Conservation (phyloP, 2,329 filamentous ascomycete genomes). For the Xylariales sp. region DNA sequence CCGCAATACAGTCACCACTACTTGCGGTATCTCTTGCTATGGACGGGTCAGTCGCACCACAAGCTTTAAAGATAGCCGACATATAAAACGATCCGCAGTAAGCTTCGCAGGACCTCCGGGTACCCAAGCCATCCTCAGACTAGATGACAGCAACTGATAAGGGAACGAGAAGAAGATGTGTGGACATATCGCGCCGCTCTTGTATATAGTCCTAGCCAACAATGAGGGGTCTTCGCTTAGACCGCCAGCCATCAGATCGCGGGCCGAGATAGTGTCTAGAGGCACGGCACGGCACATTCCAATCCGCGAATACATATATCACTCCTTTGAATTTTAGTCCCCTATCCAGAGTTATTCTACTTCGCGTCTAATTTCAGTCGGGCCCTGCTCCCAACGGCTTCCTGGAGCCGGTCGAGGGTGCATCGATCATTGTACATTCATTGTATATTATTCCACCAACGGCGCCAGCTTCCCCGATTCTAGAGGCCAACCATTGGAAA, state of each 20-base stretch:
- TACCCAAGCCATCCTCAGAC: background rate
- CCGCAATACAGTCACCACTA: background rate
- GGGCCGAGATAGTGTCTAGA: background rate
- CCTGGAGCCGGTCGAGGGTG: background rate
- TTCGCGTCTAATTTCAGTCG: background rate
- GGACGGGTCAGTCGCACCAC: too few species aligned
- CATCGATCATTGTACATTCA: background rate
- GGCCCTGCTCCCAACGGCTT: background rate
- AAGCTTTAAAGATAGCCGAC: background rate
- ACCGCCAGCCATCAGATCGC: background rate
- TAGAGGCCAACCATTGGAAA: too few species aligned
- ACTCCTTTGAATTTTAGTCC: background rate
- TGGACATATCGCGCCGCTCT: background rate
- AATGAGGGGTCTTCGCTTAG: background rate
- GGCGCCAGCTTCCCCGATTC: background rate
- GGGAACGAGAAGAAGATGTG: background rate
- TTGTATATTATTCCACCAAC: background rate
- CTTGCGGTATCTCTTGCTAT: too few species aligned
- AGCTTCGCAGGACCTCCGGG: conserved; percentile 1
- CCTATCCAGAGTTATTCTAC: background rate
- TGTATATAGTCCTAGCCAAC: background rate
- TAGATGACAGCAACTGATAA: background rate
- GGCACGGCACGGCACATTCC: background rate
- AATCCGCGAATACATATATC: background rate
- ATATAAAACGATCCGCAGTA: conserved; percentile 1